Base-by-base conservation (phyloP, 1,284 basidiomycete genomes). In the Athelia sp. region DNA sequence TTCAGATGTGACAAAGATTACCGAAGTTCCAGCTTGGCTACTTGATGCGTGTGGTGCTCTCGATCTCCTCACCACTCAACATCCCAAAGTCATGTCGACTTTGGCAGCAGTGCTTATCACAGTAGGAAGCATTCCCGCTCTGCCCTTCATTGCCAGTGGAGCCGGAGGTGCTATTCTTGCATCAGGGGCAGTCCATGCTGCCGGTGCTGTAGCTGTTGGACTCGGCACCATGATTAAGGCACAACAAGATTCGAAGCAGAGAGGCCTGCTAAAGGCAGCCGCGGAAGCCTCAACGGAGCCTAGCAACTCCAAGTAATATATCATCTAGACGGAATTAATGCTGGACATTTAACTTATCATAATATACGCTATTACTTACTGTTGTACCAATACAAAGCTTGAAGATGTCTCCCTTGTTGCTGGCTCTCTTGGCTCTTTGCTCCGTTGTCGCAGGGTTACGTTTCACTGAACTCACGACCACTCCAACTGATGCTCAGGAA, bases 31-130 rank as follows among this genome's bases (percentile, higher is more conserved):
- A 0, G 67, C 78, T 0, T 89, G 86, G 86, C 73, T 89, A 22
- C 60, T 89, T 48, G 87, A 87, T 57, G 87, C 86, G 3, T 82
- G 81, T 56, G 78, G 73, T 45, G 87, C 86, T 13, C 74, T 89
- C 54, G 85, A 87, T 50, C 85, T 78, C 66, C 75, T 89, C 48
- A 79, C 79, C 8, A 75, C 71, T 51, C 86, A 89, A 57, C 84
- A 89, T 57, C 87, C 86, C 2, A 83, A 82, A 60, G 76, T 78
- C 23, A 87, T 89, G 84, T 81, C 76, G 52, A 77, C 85, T 34
- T 62, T 89, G 47, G 83, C 83, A 51, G 86, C 86, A 4, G 78
- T 89, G 50, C 76, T 89, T 54, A 84, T 89, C 61, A 87, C 85
- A 4, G 82, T 82, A 40, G 86, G 87, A 35, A 80, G 82, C 31